Evolutionary conservation across 805 yeast genomes (phyloP), one percentile per base, ranked within the genome.

Genomic region (Yamadazyma nakazawae): DNA sequence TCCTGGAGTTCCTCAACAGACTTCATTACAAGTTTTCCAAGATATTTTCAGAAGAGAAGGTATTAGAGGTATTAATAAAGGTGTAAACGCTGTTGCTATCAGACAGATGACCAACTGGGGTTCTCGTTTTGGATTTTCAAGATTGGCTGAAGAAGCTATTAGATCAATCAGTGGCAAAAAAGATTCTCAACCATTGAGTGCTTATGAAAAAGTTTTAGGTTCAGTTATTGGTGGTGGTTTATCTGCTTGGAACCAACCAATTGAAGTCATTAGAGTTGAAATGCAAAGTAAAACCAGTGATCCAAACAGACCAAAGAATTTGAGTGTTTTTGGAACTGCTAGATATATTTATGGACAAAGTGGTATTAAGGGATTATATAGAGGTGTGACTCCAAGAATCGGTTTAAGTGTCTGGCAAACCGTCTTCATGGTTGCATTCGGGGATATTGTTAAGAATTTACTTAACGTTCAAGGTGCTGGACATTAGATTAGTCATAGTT

Each of bases 101-200:
- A 85, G 99, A 72, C 99, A 94, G 67, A 86, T 89, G 88, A 92
- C 98, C 56, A 94, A 94, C 70, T 94, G 99, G 99, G 99, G 99
- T 43, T 89, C 97, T 16, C 80, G 99, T 64, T 92, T 91, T 60
- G 99, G 98, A 31, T 77, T 94, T 35, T 79, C 96, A 2, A 81
- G 99, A 63, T 78, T 91, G 60, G 95, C 96, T 28, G 99, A 94
- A 74, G 92, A 88, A 57, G 74, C 70, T 3, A 89, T 94, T 59
- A 82, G 88, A 62, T 75, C 72, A 39, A 42, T 76, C 12, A 79
- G 83, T 18, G 82, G 82, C 45, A 86, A 88, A 67, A 67, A 71
- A 16, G 61, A 66, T 12, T 72, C 74, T 42, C 83, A 81, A 48
- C 81, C 81, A 60, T 78, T 94, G 56, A 68, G 74, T 51, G 88